Base-by-base conservation (phyloP, 129 eudicot species). In the Scalesia atractyloides region DNA sequence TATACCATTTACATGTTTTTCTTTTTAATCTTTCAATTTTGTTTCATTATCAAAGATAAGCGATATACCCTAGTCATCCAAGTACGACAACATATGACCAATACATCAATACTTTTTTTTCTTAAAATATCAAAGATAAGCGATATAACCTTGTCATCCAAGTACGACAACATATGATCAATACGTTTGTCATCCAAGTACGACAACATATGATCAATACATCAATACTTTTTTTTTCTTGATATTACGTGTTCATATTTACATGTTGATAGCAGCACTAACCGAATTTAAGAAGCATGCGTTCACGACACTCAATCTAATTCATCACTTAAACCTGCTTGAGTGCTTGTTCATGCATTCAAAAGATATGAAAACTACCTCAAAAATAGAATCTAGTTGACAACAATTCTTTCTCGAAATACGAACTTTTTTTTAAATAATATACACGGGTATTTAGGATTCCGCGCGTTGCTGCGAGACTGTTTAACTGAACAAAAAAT, bases 271-370 rank as follows among this genome's bases (percentile, higher is more conserved):
- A 12, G 59, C 24, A 17, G 19, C 59, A 52, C 59, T 52, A 52
- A 52, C 5, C 18, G 10, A 16, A 17, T 52, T 52, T 52, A 52
- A 16, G 20, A n/a, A 52, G 22, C 11, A 52, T 52, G 59, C 59
- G 59, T 52, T 52, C 24, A 52, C 59, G 59, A 52, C 59, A 52
- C 26, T 52, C 59, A 52, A 12, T 52, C 59, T 52, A 52, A 52
- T 52, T 17, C 59, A 16, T 52, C 59, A 16, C 24, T 52, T 52
- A 52, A 52, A 47, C 9, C 3, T 52, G 26, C 24, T 52, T 7
- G 22, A 26, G 33, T 26, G 33, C 33, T 30, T 30, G 34, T 17
- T 52, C 24, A 52, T n/a, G 56, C 56, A 50, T 15, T 30, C 17
- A 50, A 50, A 50, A 50, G 56, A 15, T 14, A 49, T 50, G 56